These are phyloP conservation scores for Nigrograna mackinnonii DNA, from an alignment of 2,329 filamentous ascomycete genomes.

Conservation along the genomic window DNA sequence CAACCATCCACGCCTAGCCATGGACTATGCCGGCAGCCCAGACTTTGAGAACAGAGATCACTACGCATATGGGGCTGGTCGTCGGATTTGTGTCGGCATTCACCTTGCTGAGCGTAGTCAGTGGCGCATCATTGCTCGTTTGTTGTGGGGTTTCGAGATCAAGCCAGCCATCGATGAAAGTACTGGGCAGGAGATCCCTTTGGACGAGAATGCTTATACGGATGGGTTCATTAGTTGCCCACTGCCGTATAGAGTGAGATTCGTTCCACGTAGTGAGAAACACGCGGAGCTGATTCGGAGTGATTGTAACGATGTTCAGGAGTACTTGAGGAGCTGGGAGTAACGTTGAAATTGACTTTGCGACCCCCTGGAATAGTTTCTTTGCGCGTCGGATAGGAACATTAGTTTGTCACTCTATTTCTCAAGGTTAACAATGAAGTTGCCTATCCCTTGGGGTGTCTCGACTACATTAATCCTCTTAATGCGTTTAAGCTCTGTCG, in stretches of 20 bases:
- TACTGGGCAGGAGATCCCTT: constrained; percentile 47
- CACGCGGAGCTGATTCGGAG: constrained; percentile 34
- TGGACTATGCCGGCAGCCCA: constrained; percentile 33
- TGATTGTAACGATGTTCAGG: constrained; percentile 30
- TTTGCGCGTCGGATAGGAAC: no score
- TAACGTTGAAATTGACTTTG: no score
- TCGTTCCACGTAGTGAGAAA: constrained; percentile 48
- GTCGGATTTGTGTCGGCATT: constrained; percentile 58
- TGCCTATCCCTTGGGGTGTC: no score
- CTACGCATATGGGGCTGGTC: constrained; percentile 15
- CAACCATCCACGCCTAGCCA: constrained; percentile 26
- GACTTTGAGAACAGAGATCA: constrained; percentile 35
- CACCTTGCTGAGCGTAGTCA: constrained; percentile 61
- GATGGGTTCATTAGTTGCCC: constrained; percentile 45
- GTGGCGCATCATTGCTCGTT: constrained; percentile 57
- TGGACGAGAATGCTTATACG: constrained; percentile 32
- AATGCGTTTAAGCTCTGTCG: no score
- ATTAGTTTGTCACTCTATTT: no score
- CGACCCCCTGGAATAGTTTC: no score
- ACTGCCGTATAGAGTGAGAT: constrained; percentile 55
- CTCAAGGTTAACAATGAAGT: no score
- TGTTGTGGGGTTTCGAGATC: constrained; percentile 60
- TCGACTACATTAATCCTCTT: no score
- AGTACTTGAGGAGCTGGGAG: constrained; percentile 23
- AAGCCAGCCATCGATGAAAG: constrained; percentile 37